Percentiles rank a stretch among this genome's conserved stretches.
phyloP scores from a whole-genome alignment of 305 asterid genomes.

The Fraxinus platypoda region DNA sequence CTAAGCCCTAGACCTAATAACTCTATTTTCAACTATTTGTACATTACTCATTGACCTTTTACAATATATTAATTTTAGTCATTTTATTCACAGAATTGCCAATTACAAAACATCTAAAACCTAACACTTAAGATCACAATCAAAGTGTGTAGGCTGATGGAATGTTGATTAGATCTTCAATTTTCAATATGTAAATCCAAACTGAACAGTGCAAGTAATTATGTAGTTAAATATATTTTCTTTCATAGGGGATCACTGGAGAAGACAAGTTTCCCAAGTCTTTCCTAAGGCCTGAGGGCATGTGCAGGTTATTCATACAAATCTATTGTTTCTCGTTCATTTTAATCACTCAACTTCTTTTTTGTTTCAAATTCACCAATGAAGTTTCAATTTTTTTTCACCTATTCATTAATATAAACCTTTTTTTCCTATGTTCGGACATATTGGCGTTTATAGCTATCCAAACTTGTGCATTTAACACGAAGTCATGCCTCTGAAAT shows the following conservation, averaged over 20 bases:
- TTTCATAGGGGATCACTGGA: background rate
- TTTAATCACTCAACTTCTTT: background rate
- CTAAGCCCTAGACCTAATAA: too few species aligned
- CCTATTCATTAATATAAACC: background rate
- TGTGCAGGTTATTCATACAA: background rate
- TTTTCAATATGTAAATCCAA: background rate
- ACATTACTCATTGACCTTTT: too few species aligned
- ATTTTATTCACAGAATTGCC: too few species aligned
- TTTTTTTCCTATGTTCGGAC: background rate
- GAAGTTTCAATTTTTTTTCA: background rate
- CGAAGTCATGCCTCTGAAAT: too few species aligned
- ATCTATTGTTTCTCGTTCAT: background rate
- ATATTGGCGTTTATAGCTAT: background rate
- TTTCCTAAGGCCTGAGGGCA: background rate
- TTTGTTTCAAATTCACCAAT: background rate
- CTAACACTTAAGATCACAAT: background rate
- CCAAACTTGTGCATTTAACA: too few species aligned
- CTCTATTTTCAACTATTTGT: too few species aligned
- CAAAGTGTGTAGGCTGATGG: background rate
- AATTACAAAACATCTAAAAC: too few species aligned
- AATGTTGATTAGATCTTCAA: background rate
- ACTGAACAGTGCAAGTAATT: background rate
- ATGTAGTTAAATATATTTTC: background rate
- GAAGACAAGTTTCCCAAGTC: background rate
- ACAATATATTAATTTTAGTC: too few species aligned